phyloP scores from a whole-genome alignment of 1,284 basidiomycete species.

The Testicularia cyperi region DNA sequence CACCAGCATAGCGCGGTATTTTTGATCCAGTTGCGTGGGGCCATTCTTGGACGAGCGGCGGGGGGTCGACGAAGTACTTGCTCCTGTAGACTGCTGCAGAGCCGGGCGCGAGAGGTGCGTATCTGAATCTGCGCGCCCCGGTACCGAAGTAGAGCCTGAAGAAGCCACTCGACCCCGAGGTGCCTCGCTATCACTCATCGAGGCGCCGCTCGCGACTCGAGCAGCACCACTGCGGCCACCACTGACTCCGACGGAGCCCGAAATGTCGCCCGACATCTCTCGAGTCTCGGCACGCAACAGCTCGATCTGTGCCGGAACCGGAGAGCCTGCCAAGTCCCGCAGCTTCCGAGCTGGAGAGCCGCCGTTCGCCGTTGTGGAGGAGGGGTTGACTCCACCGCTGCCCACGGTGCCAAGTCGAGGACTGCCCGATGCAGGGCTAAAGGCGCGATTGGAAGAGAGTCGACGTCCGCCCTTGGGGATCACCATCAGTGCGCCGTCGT shows the following conservation, averaged over 20 bases:
- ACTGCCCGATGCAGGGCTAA: slow-evolving; percentile 7
- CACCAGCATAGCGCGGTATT: slow-evolving; percentile 51
- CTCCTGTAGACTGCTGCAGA: no score
- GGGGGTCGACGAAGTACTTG: slow-evolving; percentile 1
- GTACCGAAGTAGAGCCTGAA: background rate
- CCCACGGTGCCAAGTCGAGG: background rate
- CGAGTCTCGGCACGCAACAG: background rate
- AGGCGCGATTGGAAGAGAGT: slow-evolving; percentile 2
- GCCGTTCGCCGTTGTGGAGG: no score
- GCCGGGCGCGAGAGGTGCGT: no score
- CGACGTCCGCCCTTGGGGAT: slow-evolving; percentile 23
- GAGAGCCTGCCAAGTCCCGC: background rate
- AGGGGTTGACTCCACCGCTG: background rate
- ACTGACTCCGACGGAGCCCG: background rate
- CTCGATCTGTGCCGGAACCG: background rate
- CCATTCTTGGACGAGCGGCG: slow-evolving; percentile 13
- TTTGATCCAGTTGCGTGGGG: slow-evolving; percentile 32
- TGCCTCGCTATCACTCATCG: slow-evolving; percentile 24
- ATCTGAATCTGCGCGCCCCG: slow-evolving; percentile 14
- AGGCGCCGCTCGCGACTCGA: background rate
- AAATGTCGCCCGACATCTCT: background rate
- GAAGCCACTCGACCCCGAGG: no score
- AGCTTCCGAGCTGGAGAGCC: slow-evolving; percentile 2
- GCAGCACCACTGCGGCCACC: no score
- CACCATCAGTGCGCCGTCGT: slow-evolving; percentile 53